Conservation (phyloP, 2,329 filamentous ascomycete genomes). For the Colletotrichum endophyticum region DNA sequence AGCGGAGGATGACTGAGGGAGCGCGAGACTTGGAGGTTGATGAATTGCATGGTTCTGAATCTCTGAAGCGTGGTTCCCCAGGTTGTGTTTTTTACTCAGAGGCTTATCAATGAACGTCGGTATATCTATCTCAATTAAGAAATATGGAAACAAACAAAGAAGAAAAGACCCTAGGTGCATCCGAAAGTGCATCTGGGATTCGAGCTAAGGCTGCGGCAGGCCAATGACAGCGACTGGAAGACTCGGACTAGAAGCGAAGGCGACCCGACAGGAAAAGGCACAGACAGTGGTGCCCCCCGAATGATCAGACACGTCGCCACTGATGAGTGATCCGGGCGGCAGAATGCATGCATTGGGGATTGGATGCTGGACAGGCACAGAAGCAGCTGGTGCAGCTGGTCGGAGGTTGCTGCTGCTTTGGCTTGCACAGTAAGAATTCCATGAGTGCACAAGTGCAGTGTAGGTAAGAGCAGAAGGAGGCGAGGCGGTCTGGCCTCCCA, state of each 20-base stretch:
- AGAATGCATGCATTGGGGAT: neutral
- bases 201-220: neutral
- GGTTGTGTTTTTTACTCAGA: neutral
- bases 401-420: neutral
- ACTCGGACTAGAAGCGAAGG: neutral
- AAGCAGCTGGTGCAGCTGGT: neutral
- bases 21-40: neutral
- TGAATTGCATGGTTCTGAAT: neutral
- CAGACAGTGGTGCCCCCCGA: neutral
- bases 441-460: neutral
- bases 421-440: neutral
- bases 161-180: conserved; percentile 15
- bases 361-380: neutral
- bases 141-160: neutral
- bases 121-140: neutral
- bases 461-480: neutral
- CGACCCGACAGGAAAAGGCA: neutral
- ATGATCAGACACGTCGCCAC: conserved; percentile 12
- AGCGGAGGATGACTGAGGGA: neutral
- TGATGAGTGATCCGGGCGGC: neutral
- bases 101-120: neutral
- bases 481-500: conserved; percentile 4
- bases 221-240: neutral
- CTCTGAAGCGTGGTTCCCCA: neutral
- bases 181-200: neutral